Evolutionary conservation across 305 asterid species (phyloP).

Genomic region (Solanum hybrid): DNA sequence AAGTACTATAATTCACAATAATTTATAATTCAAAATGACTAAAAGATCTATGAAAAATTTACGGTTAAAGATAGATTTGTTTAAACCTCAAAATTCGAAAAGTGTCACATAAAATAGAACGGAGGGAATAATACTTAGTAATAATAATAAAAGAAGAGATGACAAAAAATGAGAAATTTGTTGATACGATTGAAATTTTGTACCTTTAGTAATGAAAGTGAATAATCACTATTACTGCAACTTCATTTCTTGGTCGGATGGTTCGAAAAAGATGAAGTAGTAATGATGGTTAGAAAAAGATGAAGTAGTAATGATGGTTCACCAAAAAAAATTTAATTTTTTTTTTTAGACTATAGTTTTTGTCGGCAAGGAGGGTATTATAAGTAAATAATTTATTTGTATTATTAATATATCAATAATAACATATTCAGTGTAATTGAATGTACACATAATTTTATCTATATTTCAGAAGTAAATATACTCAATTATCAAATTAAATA

Average conservation of each 20-base stretch:
- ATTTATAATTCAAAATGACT: too few species aligned
- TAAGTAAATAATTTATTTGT: background rate
- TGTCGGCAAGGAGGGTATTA: background rate
- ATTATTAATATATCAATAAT: background rate
- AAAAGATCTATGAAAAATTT: too few species aligned
- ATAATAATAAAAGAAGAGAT: background rate
- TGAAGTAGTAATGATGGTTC: background rate
- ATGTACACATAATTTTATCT: background rate
- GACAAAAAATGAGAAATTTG: background rate
- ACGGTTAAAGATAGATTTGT: too few species aligned
- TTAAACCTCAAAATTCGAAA: rapidly evolving
- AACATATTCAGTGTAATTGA: background rate
- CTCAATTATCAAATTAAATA: background rate
- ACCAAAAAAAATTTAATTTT: background rate
- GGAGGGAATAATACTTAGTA: background rate
- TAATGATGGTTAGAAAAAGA: background rate
- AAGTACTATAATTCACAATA: too few species aligned
- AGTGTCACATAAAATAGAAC: too few species aligned
- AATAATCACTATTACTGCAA: background rate
- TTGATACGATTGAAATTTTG: background rate
- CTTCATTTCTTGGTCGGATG: background rate
- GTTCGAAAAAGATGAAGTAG: background rate
- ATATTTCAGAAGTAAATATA: background rate
- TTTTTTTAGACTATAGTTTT: background rate
- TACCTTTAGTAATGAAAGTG: background rate